Percentiles rank a stretch among this genome's conserved stretches.
These are phyloP conservation scores for Pythium dissotocum DNA, from an alignment of 352 stramenopile species.

Conservation along the genomic window DNA sequence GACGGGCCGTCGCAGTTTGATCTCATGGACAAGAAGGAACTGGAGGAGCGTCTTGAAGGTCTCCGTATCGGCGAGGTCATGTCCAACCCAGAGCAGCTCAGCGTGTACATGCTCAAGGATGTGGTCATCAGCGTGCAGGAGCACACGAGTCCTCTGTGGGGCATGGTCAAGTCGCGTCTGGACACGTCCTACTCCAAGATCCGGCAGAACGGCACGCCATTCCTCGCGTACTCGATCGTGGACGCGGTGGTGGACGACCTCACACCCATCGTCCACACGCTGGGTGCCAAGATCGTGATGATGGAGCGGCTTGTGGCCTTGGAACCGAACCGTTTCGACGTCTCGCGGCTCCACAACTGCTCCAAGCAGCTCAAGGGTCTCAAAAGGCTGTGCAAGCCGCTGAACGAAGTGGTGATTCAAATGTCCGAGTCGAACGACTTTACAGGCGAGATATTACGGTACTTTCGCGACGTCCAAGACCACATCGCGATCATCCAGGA, in stretches of 20 bases:
- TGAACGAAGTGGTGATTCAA: slow-evolving; percentile 73
- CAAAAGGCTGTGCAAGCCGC: slow-evolving; percentile 69
- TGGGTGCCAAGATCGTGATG: slow-evolving; percentile 74
- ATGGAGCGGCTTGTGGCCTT: slow-evolving; percentile 59
- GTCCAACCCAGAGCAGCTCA: slow-evolving; percentile 76
- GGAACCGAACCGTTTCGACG: slow-evolving; percentile 62
- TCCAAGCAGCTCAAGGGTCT: slow-evolving; percentile 78
- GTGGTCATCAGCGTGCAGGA: slow-evolving; percentile 78
- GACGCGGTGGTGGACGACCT: slow-evolving; percentile 83
- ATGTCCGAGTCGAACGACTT: slow-evolving; percentile 74
- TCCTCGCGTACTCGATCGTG: slow-evolving; percentile 80
- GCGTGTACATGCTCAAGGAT: slow-evolving; percentile 71
- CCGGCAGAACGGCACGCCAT: slow-evolving; percentile 68
- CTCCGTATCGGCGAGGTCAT: slow-evolving; percentile 63
- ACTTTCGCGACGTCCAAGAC: slow-evolving; percentile 86
- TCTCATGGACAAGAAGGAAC: slow-evolving; percentile 60
- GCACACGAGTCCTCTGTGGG: slow-evolving; percentile 49
- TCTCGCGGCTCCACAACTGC: slow-evolving; percentile 51
- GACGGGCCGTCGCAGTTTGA: slow-evolving; percentile 58
- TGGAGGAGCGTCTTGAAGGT: slow-evolving; percentile 58
- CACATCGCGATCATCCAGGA: slow-evolving; percentile 80
- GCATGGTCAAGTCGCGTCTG: slow-evolving; percentile 57
- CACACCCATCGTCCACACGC: slow-evolving; percentile 71
- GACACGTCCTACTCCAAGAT: slow-evolving; percentile 85
- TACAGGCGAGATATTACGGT: slow-evolving; percentile 65